Evolutionary conservation across 139 green algal genomes (phyloP), one percentile per base, ranked within the genome.

Genomic region (Chlamydomonas eustigma): DNA sequence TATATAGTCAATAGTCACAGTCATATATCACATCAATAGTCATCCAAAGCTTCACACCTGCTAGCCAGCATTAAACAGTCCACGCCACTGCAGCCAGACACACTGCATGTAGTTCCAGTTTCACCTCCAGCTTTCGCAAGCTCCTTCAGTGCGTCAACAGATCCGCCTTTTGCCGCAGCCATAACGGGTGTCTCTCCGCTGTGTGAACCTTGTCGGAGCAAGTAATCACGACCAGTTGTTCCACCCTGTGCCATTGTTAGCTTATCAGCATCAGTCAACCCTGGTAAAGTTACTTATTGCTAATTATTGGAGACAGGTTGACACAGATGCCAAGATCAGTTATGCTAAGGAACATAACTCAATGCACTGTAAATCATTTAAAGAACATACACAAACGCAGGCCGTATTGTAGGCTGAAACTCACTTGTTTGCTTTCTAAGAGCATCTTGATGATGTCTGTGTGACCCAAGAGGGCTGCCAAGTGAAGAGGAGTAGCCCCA

Each of bases 101-200:
- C 8, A 28, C 6, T 68, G 52, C 52, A 68, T 25, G 6, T 68
- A 6, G 52, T 28, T 25, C 52, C 52, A 0, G n/a, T 33, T 3
- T 51, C 44, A 18, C 50, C 79, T 0, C 70, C 74, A 32, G 74
- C 79, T 31, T 51, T 36, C 34, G 77, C 2, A 63, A 84, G 65
- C 50, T 70, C 75, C 39, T 64, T 3, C 24, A 85, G 64, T 3
- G 72, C 75, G 58, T 81, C 80, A 1, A 73, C 3, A 66, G 81
- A 76, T 32, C 80, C 80, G 2, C 24, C 34, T 51, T 81, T 85
- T 33, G 80, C 76, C 22, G 80, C 80, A 2, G 80, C 75, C 63
- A 81, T 79, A 32, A 65, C 71, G 24, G 80, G 75, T 3, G 76
- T 80, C 76, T 85, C 80, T 0, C 80, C 76, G 30, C 18, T n/a